Percentiles rank a stretch among this genome's conserved stretches.
These are phyloP conservation scores for Yamadazyma sp. DNA, from an alignment of 1,139 yeast species.

Conservation along the genomic window DNA sequence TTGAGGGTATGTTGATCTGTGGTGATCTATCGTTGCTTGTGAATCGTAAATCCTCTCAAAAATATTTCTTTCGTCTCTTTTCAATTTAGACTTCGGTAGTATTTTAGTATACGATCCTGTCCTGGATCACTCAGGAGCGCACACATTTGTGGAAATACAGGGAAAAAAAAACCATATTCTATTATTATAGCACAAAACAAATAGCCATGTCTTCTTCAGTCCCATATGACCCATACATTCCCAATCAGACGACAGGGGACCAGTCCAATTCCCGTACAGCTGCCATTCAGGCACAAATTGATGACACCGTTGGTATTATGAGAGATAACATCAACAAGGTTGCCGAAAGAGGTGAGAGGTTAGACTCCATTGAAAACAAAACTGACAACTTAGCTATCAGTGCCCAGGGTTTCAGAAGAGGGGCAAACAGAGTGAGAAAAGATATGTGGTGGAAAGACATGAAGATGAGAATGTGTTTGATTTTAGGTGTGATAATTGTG, in stretches of 20 bases:
- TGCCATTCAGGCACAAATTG: slow-evolving; percentile 88
- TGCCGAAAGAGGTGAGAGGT: slow-evolving; percentile 91
- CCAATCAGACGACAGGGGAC: slow-evolving; percentile 56
- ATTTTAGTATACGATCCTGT: background rate
- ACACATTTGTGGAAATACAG: slow-evolving; percentile 4
- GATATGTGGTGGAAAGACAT: slow-evolving; percentile 99
- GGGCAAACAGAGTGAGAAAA: slow-evolving; percentile 96
- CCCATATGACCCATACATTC: slow-evolving; percentile 90
- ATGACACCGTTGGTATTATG: slow-evolving; percentile 97
- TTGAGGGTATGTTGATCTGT: background rate
- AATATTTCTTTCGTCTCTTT: too few relatives aligned
- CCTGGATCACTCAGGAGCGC: slow-evolving; percentile 1
- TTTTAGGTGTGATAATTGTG: slow-evolving; percentile 74
- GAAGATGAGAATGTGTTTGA: slow-evolving; percentile 93
- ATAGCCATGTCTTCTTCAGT: slow-evolving; percentile 68
- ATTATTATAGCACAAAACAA: background rate
- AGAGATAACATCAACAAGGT: slow-evolving; percentile 95
- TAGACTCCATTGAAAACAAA: slow-evolving; percentile 90
- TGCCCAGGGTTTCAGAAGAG: slow-evolving; percentile 95
- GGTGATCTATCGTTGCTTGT: too few relatives aligned
- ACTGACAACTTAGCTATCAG: slow-evolving; percentile 91
- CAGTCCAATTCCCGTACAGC: slow-evolving; percentile 70
- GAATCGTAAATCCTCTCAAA: too few relatives aligned
- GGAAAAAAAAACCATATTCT: background rate
- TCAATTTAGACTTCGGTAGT: background rate